Conservation (phyloP, 176 grass and related monocot species). For the Oryza meridionalis region DNA sequence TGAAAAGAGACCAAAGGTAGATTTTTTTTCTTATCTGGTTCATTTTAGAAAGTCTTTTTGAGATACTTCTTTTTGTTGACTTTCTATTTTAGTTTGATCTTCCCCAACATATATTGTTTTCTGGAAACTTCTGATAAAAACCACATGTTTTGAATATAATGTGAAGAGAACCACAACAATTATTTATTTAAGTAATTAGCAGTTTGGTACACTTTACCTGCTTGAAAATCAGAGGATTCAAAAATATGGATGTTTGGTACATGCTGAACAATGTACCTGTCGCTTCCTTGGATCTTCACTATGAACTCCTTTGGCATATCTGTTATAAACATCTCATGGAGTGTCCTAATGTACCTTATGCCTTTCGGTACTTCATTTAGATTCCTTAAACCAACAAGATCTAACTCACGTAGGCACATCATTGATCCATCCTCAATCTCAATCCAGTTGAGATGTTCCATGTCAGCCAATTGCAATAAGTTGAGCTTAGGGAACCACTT, state of each 20-base stretch:
- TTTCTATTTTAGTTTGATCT: neutral
- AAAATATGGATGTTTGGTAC: slow-evolving; percentile 34
- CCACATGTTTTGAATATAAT: neutral
- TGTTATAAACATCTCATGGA: slow-evolving; percentile 37
- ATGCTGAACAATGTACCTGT: slow-evolving; percentile 42
- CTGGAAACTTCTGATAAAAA: neutral
- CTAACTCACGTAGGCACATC: slow-evolving; percentile 24
- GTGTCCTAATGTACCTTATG: slow-evolving; percentile 42
- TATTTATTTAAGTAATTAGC: neutral
- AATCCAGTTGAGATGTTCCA: slow-evolving; percentile 44
- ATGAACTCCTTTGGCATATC: slow-evolving; percentile 43
- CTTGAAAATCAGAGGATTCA: slow-evolving; percentile 34
- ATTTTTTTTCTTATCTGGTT: too few species aligned
- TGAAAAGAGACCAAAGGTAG: neutral
- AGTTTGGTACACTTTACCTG: slow-evolving; percentile 24
- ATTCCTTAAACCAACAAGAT: slow-evolving; percentile 35
- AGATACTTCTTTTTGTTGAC: neutral
- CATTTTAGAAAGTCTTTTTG: neutral
- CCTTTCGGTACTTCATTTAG: slow-evolving; percentile 42
- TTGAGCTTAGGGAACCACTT: slow-evolving; percentile 62
- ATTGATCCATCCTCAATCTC: slow-evolving; percentile 53
- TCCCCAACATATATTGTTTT: neutral
- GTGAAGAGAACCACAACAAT: neutral
- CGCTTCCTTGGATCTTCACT: slow-evolving; percentile 33
- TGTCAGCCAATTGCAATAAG: slow-evolving; percentile 32